Evolutionary conservation across 768 basidiomycete genomes (phyloP), one percentile per base, ranked within the genome.

Genomic region (Serpula lacrymans): DNA sequence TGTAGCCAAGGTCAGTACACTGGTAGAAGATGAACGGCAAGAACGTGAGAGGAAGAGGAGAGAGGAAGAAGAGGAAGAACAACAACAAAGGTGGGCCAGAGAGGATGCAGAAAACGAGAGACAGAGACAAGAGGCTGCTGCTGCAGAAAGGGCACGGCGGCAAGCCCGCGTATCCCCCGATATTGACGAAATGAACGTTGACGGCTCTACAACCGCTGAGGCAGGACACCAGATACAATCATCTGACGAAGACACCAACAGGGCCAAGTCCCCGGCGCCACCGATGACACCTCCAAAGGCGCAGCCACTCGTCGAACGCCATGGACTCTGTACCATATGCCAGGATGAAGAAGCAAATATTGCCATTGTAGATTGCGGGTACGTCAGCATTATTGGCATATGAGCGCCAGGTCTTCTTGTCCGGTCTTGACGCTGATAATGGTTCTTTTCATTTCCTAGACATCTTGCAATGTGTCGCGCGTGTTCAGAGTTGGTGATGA

Each of bases 341-440:
- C 92, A 94, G 55, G 93, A 96, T 47, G 88, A 92, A 44, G 92
- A 95, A 48, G 92, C 93, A 0, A 92, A 87, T 49, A 88, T 96
- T 42, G 93, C 91, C 2, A 81, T 92, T 40, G 86, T 95, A 10
- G 93, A 96, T 62, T 96, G 93, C 77, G 93, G 93, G 84, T 89
- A 58, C 31, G 84, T 76, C 1, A 12, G 8, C 17, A 18, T 31
- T n/a, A n/a, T n/a, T n/a, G n/a, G 2, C 4, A 28, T 37, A 34
- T n/a, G n/a, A n/a, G n/a, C n/a, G n/a, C n/a, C n/a, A 40, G 9
- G 6, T 10, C 17, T 17, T 39, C 21, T 28, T 11, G 17, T 7
- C 34, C 42, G 9, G 17, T 33, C 39, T 21, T n/a, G n/a, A n/a
- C 41, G 12, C 17, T 21, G 24, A 6, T 21, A 36, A 9, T 54